Base-by-base conservation (phyloP, 148 eudicot genomes). In the Fagopyrum homotropicum region DNA sequence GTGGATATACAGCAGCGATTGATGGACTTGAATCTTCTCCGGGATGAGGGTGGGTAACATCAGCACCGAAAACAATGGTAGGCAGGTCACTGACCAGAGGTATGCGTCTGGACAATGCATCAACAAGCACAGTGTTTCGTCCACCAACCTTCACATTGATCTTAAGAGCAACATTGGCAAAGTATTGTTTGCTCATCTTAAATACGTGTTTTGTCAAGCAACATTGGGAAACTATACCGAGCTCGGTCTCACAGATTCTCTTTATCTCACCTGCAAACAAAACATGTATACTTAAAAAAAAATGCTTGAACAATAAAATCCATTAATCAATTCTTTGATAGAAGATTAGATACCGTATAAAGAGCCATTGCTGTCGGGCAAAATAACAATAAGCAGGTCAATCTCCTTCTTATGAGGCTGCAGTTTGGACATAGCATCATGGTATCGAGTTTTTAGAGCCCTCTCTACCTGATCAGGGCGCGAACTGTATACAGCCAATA, bases 61-160 rank as follows among this genome's bases (percentile, higher is more conserved):
- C 94, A 76, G 94, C 94, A 14, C 94, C 94, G 81, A 90, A 90
- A 52, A 90, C 83, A 12, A 90, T 90, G 8, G 94, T 90, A n/a
- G 91, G 91, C 9, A 72, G 47, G 14, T 88, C 94, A 43, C 89
- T 88, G 29, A 90, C 91, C 16, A 86, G 71, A 72, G 89, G 94
- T 44, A 90, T 88, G 74, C 89, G 82, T 76, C 90, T 85, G 9
- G 88, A 82, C 48, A 89, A 19, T 4, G 93, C 93, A 81, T 89
- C 90, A 51, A 82, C 85, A 71, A 89, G 88, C 35, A 89, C 93
- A 2, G 93, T 89, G 56, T 89, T 89, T 74, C 94, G 83, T 73
- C 94, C 94, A 43, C 94, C 94, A 73, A 90, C 94, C 71, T 90
- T 90, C 56, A 88, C 94, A 77, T 90, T 90, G 17, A 90, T 90